Percentiles rank a stretch among this genome's conserved stretches.
phyloP scores from a whole-genome alignment of 495 filamentous ascomycete species.

The Tuber calosporum region DNA sequence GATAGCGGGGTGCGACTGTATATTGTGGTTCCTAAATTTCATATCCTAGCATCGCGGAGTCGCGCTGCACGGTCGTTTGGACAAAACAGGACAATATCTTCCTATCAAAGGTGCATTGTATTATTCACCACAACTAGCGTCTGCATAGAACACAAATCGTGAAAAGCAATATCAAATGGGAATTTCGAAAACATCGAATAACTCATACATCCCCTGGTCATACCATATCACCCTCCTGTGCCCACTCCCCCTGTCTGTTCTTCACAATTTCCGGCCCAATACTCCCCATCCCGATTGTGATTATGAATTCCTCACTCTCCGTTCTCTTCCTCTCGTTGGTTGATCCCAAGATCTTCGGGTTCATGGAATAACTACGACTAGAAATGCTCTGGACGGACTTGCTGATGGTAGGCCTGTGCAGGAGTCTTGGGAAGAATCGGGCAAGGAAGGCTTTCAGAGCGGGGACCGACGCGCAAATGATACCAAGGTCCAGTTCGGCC shows the following conservation, averaged over 20 bases:
- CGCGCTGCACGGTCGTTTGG: neutral
- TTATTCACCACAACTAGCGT: neutral
- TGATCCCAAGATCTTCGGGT: neutral
- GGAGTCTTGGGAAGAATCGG: neutral
- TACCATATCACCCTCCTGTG: neutral
- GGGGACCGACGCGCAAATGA: neutral
- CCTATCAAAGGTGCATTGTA: neutral
- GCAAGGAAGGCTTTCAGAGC: neutral
- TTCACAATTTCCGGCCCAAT: neutral
- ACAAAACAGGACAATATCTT: neutral
- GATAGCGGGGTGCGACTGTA: no score
- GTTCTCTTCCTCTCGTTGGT: neutral
- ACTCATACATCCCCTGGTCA: neutral
- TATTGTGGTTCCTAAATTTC: neutral
- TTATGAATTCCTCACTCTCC: neutral
- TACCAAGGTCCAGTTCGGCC: neutral
- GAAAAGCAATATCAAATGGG: neutral
- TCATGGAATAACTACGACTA: neutral
- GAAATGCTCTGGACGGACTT: neutral
- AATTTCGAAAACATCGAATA: neutral
- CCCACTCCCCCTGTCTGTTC: neutral
- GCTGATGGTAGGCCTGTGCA: neutral
- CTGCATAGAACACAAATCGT: neutral
- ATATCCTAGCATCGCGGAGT: neutral
- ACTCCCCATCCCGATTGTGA: neutral